Base-by-base conservation (phyloP, 768 basidiomycete genomes). In the Agrocybe pediades region DNA sequence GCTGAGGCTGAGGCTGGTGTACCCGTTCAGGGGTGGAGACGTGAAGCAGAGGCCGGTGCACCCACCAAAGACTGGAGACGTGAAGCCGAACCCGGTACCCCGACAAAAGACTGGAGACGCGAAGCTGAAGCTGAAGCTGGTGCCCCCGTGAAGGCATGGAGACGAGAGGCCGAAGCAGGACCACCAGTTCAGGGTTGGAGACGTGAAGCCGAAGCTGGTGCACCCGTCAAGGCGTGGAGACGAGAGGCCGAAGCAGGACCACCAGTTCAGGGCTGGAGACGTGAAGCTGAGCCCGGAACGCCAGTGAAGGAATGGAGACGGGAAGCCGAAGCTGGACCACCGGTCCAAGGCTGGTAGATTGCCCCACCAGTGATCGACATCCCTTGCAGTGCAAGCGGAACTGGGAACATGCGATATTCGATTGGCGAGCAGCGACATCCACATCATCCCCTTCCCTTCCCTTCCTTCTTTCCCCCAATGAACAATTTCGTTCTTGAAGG, bases 101-200 rank as follows among this genome's bases (percentile, higher is more conserved):
- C 20, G 30, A 40, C 20, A 26, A 52, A 30, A 29, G 16, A 43
- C 44, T 53, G 58, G 50, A 56, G 39, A 16, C 54, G 51, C 3
- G 51, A 55, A 16, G 49, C 54, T 33, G 57, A 59, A 23, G 26
- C 54, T 21, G 51, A 29, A 9, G 41, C 60, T 15, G 41, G 24
- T 23, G 46, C 54, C 16, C 30, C 39, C 15, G 36, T 47, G 9
- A 46, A 56, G 23, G 16, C 27, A n/a, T 63, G 60, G 59, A 59
- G 40, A 21, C 55, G 60, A 2, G 58, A 59, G 16, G 53, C 60
- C 9, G 60, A 56, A 17, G 55, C 60, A 0, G 46, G 29, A 40
- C 40, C 50, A 1, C 27, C 25, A 1, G 48, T 57, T 44, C 55
- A 63, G 6, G 49, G 29, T 0, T 68, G 63, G 66, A 64, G 46